Percentiles rank a stretch among this genome's conserved stretches.
Evolutionary conservation across 179 eudicot species (phyloP).

Genomic region (Carnegiea gigantea): DNA sequence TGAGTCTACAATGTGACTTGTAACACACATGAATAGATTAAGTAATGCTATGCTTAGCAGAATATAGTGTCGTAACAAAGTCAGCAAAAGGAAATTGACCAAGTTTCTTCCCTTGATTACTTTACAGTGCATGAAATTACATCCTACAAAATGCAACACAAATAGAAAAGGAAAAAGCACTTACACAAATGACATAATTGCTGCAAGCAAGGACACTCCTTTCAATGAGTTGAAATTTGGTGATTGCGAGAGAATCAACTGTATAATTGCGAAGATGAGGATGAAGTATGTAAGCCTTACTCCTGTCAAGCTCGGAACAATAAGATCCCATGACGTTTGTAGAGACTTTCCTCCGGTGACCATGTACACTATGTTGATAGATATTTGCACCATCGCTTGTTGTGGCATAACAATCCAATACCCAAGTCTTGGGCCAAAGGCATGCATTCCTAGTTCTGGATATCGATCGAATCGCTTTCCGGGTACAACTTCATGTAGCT

Average conservation of each 20-base stretch:
- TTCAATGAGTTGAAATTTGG: conserved; percentile 49
- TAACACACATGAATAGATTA: no score
- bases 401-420: conserved; percentile 50
- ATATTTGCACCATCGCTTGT: conserved; percentile 43
- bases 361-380: conserved; percentile 48
- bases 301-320: neutral
- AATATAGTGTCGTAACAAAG: neutral
- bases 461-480: conserved; percentile 51
- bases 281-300: conserved; percentile 33
- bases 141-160: neutral
- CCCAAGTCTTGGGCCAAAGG: conserved; percentile 43
- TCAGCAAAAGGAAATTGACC: neutral
- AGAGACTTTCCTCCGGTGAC: conserved; percentile 54
- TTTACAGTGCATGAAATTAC: neutral
- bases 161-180: neutral
- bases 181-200: conserved; percentile 47
- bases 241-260: conserved; percentile 41
- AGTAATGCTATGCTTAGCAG: no score
- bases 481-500: conserved; percentile 47
- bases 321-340: conserved; percentile 32
- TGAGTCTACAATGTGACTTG: no score
- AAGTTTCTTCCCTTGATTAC: no score
- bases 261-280: conserved; percentile 22
- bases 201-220: conserved; percentile 44
- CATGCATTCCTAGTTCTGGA: conserved; percentile 44